These are phyloP conservation scores for Pyrenopolyporus hunteri DNA, from an alignment of 495 filamentous ascomycete species.

Conservation along the genomic window DNA sequence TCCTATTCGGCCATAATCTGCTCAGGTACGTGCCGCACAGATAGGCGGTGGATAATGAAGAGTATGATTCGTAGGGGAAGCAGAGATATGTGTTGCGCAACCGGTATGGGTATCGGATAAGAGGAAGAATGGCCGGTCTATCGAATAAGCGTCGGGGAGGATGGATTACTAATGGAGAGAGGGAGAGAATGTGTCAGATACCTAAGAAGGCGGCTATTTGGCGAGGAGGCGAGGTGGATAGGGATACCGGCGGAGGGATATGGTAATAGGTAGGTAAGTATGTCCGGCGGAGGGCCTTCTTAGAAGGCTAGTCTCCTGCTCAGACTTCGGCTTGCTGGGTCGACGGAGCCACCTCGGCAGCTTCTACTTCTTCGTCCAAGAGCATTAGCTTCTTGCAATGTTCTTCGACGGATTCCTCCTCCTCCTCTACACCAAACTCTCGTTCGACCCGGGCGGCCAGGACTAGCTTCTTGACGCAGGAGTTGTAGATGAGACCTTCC, in stretches of 20 bases:
- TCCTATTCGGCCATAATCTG: neutral
- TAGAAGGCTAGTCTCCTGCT: constrained; percentile 4
- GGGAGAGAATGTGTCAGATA: no score
- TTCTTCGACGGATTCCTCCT: constrained; percentile 39
- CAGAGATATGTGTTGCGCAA: no score
- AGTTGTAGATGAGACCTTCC: constrained; percentile 88
- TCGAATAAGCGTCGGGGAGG: no score
- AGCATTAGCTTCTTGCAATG: constrained; percentile 41
- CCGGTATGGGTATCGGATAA: no score
- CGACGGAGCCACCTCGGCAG: neutral
- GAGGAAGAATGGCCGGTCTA: no score
- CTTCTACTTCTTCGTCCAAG: constrained; percentile 25
- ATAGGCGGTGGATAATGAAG: neutral
- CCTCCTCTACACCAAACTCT: constrained; percentile 38
- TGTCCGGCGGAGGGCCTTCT: neutral
- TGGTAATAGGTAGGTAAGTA: neutral
- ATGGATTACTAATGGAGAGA: no score
- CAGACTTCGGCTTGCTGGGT: neutral
- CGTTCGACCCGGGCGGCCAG: constrained; percentile 79
- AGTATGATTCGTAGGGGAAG: no score
- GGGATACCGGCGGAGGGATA: neutral
- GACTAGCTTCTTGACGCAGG: constrained; percentile 91
- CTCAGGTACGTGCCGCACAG: neutral
- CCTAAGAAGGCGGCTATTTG: no score
- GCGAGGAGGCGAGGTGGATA: neutral